Conservation (phyloP, 2,329 filamentous ascomycete species). For the Dothistroma pini region DNA sequence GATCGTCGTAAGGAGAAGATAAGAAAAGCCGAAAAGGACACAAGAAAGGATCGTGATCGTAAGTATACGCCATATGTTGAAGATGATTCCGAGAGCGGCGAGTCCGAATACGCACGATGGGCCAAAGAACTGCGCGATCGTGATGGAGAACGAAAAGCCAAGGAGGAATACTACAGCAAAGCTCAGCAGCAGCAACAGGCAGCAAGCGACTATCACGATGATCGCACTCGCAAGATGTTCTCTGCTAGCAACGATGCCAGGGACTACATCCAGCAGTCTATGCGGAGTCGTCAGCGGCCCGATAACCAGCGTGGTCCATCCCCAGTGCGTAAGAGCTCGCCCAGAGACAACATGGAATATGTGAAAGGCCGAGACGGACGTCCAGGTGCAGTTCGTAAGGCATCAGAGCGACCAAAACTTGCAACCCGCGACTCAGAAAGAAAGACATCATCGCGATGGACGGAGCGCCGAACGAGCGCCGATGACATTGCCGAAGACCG, state of each 20-base stretch:
- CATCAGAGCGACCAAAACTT: constrained; percentile 24
- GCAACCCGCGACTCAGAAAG: constrained; percentile 21
- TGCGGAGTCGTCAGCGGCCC: constrained; percentile 15
- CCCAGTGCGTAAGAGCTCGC: constrained; percentile 26
- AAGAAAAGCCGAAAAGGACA: constrained; percentile 40
- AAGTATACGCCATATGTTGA: constrained; percentile 34
- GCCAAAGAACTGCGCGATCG: constrained; percentile 21
- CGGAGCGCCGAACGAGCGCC: constrained; percentile 25
- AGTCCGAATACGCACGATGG: constrained; percentile 25
- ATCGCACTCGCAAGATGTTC: constrained; percentile 28
- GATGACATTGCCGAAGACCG: constrained; percentile 19
- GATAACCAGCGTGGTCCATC: constrained; percentile 28
- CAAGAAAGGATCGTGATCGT: constrained; percentile 37
- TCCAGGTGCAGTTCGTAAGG: constrained; percentile 25
- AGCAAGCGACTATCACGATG: constrained; percentile 23
- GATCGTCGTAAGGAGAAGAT: constrained; percentile 39
- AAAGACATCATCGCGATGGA: constrained; percentile 22
- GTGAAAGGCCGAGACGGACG: constrained; percentile 27
- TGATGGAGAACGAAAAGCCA: constrained; percentile 25
- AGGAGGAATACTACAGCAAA: constrained; percentile 25
- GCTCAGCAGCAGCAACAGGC: constrained; percentile 25
- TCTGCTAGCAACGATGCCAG: constrained; percentile 24
- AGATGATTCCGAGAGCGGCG: constrained; percentile 34
- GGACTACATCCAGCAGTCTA: constrained; percentile 30
- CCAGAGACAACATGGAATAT: constrained; percentile 28